Base-by-base conservation (phyloP, 1,139 yeast genomes). In the Tardiomyces depauwii region DNA sequence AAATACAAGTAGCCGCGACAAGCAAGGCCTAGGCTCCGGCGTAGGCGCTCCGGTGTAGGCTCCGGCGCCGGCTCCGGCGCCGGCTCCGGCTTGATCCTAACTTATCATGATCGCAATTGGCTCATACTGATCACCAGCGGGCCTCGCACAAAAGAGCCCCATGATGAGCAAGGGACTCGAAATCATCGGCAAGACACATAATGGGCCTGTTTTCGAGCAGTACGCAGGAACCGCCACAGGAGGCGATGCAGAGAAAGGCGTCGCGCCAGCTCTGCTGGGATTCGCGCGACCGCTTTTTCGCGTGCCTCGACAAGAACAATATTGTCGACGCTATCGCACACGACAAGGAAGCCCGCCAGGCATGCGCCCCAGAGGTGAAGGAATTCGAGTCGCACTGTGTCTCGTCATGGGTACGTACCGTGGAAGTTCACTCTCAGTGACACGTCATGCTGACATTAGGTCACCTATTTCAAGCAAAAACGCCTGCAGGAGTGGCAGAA, bases 221-320 rank as follows among this genome's bases (percentile, higher is more conserved):
- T 51, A 41, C 51, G 55, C 27, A 40, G 25, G 45, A 47, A 42
- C 53, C 52, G 18, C 59, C 55, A 46, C 65, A 60, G 18, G 66
- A 64, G 6, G 79, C 36, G 36, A 30, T 30, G 36, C 36, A 71
- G 51, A 71, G 82, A 52, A 58, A 63, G 48, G 62, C 71, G 25
- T 70, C 74, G 47, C 70, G 87, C 50, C 70, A 73, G 53, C 64
- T 64, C 50, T 82, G 89, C 63, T 82, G 88, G 88, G 81, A 75
- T 39, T 68, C 82, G 16, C 68, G 89, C 48, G 89, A 82, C 56
- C 53, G 55, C 23, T 80, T 67, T 55, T 78, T 79, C 53, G 64
- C 61, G 2, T 82, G 89, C 56, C 64, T 82, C 42, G 84, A 80
- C 57, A 68, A 64, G 49, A 66, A 75, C 51, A 58, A 68, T 23